A percentile compares a stretch with the other conserved stretches of the same genome.
These are phyloP conservation scores for Musa itinerans DNA, from an alignment of 176 grass and related monocot genomes.

Conservation along the genomic window DNA sequence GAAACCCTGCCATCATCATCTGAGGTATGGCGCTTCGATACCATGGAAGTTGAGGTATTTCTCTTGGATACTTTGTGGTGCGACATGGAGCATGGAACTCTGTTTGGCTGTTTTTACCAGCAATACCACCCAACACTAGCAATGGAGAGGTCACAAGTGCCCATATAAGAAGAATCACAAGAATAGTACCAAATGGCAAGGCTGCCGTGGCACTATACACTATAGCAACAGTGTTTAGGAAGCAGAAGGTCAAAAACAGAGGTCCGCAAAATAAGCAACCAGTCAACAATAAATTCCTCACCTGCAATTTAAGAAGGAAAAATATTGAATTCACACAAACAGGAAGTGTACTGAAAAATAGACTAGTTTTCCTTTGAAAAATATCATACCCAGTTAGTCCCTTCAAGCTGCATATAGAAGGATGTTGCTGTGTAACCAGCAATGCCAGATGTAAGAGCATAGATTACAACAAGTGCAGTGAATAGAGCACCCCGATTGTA, in stretches of 20 bases:
- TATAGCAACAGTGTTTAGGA: constrained; percentile 91
- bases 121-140: constrained; percentile 81
- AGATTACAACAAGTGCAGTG: constrained; percentile 91
- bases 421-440: constrained; percentile 82
- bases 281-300: constrained; percentile 83
- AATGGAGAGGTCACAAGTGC: constrained; percentile 80
- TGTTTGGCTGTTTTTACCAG: constrained; percentile 84
- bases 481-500: constrained; percentile 93
- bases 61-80: constrained; percentile 84
- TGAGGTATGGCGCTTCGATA: constrained; percentile 79
- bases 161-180: constrained; percentile 95
- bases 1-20: constrained; percentile 94
- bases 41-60: constrained; percentile 86
- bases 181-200: constrained; percentile 82
- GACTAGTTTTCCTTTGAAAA: neutral
- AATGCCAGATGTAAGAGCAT: constrained; percentile 90
- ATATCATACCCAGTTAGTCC: constrained; percentile 72
- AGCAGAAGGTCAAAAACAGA: constrained; percentile 87
- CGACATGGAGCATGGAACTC: constrained; percentile 76
- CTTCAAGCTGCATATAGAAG: constrained; percentile 88
- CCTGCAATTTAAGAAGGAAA: constrained; percentile 47
- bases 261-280: constrained; percentile 87
- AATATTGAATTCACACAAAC: constrained; percentile 4
- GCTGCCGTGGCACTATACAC: constrained; percentile 80
- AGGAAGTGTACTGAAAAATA: neutral